Base-by-base conservation (phyloP, 257 asterid species). In the Anisodus tanguticus region DNA sequence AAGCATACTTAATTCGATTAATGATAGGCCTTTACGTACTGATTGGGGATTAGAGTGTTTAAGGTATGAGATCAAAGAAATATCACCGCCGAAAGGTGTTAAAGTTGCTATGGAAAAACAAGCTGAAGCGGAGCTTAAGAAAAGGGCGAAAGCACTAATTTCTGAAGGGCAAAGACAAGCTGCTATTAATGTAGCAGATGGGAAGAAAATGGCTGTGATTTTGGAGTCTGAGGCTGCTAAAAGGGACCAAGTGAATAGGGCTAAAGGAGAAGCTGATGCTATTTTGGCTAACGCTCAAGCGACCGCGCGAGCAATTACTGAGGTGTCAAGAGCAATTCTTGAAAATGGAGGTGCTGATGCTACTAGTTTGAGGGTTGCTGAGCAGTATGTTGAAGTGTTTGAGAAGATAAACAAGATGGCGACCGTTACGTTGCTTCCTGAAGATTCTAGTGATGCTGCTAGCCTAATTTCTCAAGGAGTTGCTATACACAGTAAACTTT, bases 211-310 rank as follows among this genome's bases (percentile, higher is more conserved):
- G 9, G 59, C 45, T 16, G 83, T 74, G 83, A 77, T 84, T 13
- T 76, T 84, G 67, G 77, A 74, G 16, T 62, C 86, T 47, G 86
- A 83, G 41, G 64, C 22, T 83, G 86, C 82, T 12, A 83, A 72
- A 58, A 58, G 6, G 3, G 85, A 83, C 77, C 71, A 83, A 71
- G 64, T 83, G 13, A 83, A 83, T 41, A 70, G 82, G 22, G 85
- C 76, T n/a, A 39, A 83, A 60, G 86, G 83, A 6, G 66, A 83
- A 53, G 86, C 78, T 45, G 82, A 83, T 9, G 83, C 78, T 7
- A 83, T 83, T 37, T 26, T 74, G 2, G 49, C 77, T 5, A 83
- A 60, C 31, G 78, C 86, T 35, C 41, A 83, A 26, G 86, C 83
- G 0, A 83, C 77, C 2, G 64, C 83, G 17, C 13, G 17, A 43